These are phyloP conservation scores for Candida xyloterini DNA, from an alignment of 805 yeast species.

Conservation along the genomic window DNA sequence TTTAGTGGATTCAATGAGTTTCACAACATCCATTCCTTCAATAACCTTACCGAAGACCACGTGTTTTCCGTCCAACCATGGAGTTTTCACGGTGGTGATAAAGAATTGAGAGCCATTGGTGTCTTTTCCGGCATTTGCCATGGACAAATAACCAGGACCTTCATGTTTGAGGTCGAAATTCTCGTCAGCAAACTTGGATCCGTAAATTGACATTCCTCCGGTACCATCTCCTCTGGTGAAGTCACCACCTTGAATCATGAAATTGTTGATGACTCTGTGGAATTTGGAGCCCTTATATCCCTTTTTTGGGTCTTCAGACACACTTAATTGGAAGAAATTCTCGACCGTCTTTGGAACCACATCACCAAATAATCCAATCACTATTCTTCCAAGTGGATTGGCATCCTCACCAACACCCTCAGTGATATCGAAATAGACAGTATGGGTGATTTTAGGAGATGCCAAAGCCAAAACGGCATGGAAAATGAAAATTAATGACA, in stretches of 20 bases:
- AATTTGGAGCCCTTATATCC: slow-evolving; percentile 62
- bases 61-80: slow-evolving; percentile 92
- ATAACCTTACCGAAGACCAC: slow-evolving; percentile 96
- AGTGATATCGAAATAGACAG: slow-evolving; percentile 80
- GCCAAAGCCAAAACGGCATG: slow-evolving; percentile 25
- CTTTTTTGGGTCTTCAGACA: slow-evolving; percentile 68
- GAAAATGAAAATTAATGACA: slow-evolving; percentile 19
- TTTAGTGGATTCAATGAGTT: slow-evolving; percentile 67
- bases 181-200: slow-evolving; percentile 64
- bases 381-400: slow-evolving; percentile 71
- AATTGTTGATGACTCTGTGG: slow-evolving; percentile 70
- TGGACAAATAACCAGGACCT: slow-evolving; percentile 65
- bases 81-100: slow-evolving; percentile 85
- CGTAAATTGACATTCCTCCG: slow-evolving; percentile 76
- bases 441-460: slow-evolving; percentile 62
- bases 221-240: slow-evolving; percentile 66
- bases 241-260: slow-evolving; percentile 83
- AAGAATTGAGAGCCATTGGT: slow-evolving; percentile 94
- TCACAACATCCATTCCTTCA: slow-evolving; percentile 81
- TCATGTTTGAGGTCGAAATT: slow-evolving; percentile 66
- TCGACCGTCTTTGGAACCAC: slow-evolving; percentile 86
- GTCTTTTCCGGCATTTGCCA: slow-evolving; percentile 78
- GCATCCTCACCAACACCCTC: slow-evolving; percentile 75
- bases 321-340: slow-evolving; percentile 77
- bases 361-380: slow-evolving; percentile 82